phyloP scores from a whole-genome alignment of 1,139 yeast genomes.

The Hansenula lynferdii region DNA sequence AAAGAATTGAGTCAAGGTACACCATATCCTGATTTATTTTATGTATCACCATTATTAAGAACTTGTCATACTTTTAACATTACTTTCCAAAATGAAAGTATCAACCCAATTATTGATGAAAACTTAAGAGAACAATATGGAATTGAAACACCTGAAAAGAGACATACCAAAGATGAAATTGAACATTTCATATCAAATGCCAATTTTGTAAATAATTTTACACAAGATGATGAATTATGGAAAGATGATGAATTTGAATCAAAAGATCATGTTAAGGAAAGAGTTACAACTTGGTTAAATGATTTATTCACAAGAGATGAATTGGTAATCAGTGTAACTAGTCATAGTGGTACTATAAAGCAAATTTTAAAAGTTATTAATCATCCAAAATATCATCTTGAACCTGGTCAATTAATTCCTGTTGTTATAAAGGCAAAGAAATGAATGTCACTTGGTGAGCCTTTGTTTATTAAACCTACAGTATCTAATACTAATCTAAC shows the following conservation, averaged over 20 bases:
- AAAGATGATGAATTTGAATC: conserved; percentile 40
- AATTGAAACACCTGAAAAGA: conserved; percentile 52
- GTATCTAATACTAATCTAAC: no score
- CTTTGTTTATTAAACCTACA: no score
- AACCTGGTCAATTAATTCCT: conserved; percentile 68
- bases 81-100: conserved; percentile 26
- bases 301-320: conserved; percentile 40
- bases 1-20: conserved; percentile 40
- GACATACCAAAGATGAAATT: conserved; percentile 38
- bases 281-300: conserved; percentile 48
- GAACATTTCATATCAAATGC: conserved; percentile 33
- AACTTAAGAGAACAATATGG: conserved; percentile 60
- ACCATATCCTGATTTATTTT: conserved; percentile 42
- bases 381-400: conserved; percentile 50
- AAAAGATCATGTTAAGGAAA: conserved; percentile 42
- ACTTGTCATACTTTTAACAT: conserved; percentile 45
- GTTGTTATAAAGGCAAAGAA: conserved; percentile 43
- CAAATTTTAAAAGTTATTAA: conserved; percentile 46
- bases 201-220: conserved; percentile 39
- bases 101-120: conserved; percentile 34
- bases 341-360: conserved; percentile 61
- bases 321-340: conserved; percentile 43
- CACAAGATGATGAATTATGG: conserved; percentile 44
- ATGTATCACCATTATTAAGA: conserved; percentile 55
- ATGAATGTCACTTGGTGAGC: no score